Evolutionary conservation across 163 green algal species (phyloP), one percentile per base, ranked within the genome.

Genomic region (Scenedesmus sp.): DNA sequence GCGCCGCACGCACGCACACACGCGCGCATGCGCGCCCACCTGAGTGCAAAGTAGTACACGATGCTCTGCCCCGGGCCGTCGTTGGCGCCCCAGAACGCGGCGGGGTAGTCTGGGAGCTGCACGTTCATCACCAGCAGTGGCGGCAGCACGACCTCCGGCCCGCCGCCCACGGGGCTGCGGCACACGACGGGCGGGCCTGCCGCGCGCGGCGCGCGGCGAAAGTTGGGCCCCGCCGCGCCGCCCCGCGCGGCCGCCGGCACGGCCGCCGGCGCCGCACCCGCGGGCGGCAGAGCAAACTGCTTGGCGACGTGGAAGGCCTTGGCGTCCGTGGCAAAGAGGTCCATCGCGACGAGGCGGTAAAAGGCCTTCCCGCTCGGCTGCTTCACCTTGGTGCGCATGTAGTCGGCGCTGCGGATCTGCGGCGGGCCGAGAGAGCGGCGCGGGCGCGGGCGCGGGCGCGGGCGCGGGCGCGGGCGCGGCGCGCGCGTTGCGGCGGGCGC

Each of bases 71-170:
- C 90, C 3, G 81, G 69, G 1, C 93, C 92, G 39, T 97, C 94
- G 17, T 80, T 81, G 51, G 65, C 48, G 24, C 77, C 71, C 24
- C 88, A 89, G 67, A 95, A 94, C 7, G 87, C 72, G 1, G 91
- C 71, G 60, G 77, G 47, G 75, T 96, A 96, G 7, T 81, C 84
- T 10, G 94, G 94, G 58, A 98, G 73, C 85, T 97, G 93, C 31
- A 98, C 69, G 77, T 95, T 97, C 87, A 98, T 80, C 60, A 98
- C 85, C 3, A 98, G 83, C 60, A 97, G 72, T 1, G 87, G 89
- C 26, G 94, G 92, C 39, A 97, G 80, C 18, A 73, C 66, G 57
- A 88, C 70, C 5, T 90, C 76, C 3, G 36, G 33, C 3, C 51
- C 74, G 15, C 62, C 36, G 17, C 45, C 45, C 15, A 64, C 28